These are phyloP conservation scores for Solanum gracilifrons DNA, from an alignment of 257 asterid genomes.

Conservation along the genomic window DNA sequence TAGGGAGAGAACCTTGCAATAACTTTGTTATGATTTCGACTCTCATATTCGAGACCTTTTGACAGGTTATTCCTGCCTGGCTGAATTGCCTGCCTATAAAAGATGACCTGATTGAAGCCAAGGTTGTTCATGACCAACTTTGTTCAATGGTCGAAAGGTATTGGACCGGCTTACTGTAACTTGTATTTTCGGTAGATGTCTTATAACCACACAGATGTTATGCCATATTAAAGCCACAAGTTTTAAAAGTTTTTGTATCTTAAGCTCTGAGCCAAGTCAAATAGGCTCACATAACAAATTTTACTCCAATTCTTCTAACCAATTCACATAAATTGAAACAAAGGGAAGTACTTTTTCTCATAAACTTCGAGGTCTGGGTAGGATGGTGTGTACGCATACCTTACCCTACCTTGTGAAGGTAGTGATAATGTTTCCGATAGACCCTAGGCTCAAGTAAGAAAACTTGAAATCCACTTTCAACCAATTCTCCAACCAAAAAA, in stretches of 20 bases:
- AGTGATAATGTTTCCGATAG: not conserved
- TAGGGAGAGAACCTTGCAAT: not conserved
- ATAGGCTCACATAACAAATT: not conserved
- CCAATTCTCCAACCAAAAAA: not conserved
- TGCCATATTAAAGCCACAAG: not conserved
- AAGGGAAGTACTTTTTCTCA: not conserved
- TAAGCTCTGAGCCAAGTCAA: not conserved
- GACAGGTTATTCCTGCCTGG: constrained; percentile 93
- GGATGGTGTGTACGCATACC: not conserved
- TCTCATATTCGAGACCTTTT: not conserved
- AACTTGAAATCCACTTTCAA: not conserved
- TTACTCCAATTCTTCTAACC: not conserved
- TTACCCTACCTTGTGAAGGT: not conserved
- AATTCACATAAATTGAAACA: not conserved
- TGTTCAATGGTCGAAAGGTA: constrained; percentile 95
- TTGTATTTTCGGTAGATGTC: not conserved
- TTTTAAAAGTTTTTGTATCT: not conserved
- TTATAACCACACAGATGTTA: not conserved
- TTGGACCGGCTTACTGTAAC: not conserved
- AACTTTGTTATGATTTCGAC: not conserved
- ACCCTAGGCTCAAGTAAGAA: not conserved
- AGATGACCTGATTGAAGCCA: constrained; percentile 86
- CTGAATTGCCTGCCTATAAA: constrained; percentile 85
- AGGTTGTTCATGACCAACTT: constrained; percentile 90
- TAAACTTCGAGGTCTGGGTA: not conserved